Base-by-base conservation (phyloP, 768 basidiomycete species). In the Agrocybe pediades region DNA sequence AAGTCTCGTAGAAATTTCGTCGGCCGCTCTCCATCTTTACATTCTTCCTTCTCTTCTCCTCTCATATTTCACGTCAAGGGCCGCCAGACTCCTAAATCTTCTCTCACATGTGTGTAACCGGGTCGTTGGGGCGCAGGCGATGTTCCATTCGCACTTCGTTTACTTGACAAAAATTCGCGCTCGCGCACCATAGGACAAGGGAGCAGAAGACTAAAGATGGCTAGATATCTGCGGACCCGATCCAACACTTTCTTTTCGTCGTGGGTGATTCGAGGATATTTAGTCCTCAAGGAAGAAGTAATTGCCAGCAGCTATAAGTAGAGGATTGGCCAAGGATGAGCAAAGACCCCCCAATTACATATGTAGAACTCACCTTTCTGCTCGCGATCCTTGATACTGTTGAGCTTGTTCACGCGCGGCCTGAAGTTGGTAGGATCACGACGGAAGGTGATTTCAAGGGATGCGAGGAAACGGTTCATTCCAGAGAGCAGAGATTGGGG, bases 391-490 rank as follows among this genome's bases (percentile, higher is more conserved):
- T 94, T 94, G 63, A 93, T 81, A 70, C 88, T 90, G 69, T 91
- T 72, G 49, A 82, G 63, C 73, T 94, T 94, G 76, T 94, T 94
- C 23, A 94, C 92, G 39, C 92, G 85, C 30, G 92, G 92, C 39
- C 92, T 81, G 79, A 84, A 94, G 75, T 94, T 93, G 54, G 94
- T 96, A 9, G 96, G 97, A 72, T 99, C 97, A 62, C 97, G 87
- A 55, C 97, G 82, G 87, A 98, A 98, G 1, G 97, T 98, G 69
- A 98, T 96, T 72, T 98, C 94, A 13, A 99, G 79, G 9, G 90
- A 93, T 1, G 91, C 90, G 53, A 99, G 74, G 85, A 99, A 99
- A 62, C 88, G 87, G 78, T 99, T 98, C 95, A 99, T 98, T 24
- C 97, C 97, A 9, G 93, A 88, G 52, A 98, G 78, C 20, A 99